These are phyloP conservation scores for Amphicarpaea edgeworthii DNA, from an alignment of 306 rosid genomes.

Conservation along the genomic window DNA sequence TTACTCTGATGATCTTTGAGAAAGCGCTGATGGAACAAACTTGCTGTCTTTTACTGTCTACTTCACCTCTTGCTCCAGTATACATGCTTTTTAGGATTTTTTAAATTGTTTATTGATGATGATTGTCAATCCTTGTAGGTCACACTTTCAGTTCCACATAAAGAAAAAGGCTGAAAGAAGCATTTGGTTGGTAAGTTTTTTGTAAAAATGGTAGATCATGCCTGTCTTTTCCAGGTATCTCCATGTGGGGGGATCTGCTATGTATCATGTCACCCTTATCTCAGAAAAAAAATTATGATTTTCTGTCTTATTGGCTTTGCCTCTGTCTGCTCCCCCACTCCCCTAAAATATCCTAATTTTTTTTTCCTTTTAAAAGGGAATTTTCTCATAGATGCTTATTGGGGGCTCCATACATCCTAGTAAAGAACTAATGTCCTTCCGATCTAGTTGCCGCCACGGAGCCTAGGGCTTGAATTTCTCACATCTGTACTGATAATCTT, in stretches of 20 bases:
- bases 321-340: not conserved
- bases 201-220: conserved; percentile 69
- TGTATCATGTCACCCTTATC: conserved; percentile 76
- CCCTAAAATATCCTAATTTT: not conserved
- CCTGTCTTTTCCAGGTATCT: conserved; percentile 59
- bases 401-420: conserved; percentile 24
- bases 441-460: conserved; percentile 35
- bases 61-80: not conserved
- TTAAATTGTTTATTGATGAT: conserved; percentile 34
- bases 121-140: conserved; percentile 54
- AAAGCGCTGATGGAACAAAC: not conserved
- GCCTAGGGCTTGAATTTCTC: conserved; percentile 16
- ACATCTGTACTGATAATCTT: conserved; percentile 21
- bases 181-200: conserved; percentile 61
- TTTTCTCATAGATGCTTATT: conserved; percentile 37
- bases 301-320: conserved; percentile 52
- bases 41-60: not conserved
- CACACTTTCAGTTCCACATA: conserved; percentile 50
- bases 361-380: conserved; percentile 34
- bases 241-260: conserved; percentile 70
- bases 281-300: conserved; percentile 59
- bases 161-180: conserved; percentile 60
- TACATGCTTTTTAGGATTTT: not conserved
- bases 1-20: not conserved
- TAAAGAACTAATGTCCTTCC: not conserved